A percentile compares a stretch with the other conserved stretches of the same genome.
These are phyloP conservation scores for Cyclostephanos tholiformis DNA, from an alignment of 108 stramenopile genomes.

Conservation along the genomic window DNA sequence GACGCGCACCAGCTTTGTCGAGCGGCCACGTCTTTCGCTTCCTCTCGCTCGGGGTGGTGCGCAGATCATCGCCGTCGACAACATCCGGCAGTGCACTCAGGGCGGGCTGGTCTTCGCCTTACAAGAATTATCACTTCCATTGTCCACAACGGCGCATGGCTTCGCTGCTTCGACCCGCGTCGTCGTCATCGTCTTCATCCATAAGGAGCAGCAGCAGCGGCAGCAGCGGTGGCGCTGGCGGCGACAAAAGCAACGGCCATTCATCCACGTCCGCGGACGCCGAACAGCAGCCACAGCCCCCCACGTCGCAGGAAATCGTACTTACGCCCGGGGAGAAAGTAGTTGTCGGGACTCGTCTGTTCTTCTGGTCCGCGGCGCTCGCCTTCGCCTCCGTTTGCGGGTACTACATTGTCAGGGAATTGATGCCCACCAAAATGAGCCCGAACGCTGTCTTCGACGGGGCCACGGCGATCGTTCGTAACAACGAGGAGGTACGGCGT, in stretches of 20 bases:
- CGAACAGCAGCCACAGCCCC: neutral
- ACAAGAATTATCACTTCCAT: too few species aligned
- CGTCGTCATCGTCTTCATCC: neutral
- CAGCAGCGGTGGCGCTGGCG: neutral
- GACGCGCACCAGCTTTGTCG: too few species aligned
- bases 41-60: too few species aligned
- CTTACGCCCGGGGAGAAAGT: constrained; percentile 92
- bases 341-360: constrained; percentile 75
- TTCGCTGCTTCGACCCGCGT: neutral
- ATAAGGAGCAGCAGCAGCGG: neutral
- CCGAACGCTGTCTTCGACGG: constrained; percentile 88
- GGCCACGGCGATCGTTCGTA: constrained; percentile 61
- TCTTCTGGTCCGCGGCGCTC: constrained; percentile 73
- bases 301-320: constrained; percentile 67
- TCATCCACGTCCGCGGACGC: neutral
- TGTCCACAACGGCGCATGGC: too few species aligned
- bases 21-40: too few species aligned
- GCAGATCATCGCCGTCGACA: too few species aligned
- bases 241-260: neutral
- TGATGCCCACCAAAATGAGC: constrained; percentile 78
- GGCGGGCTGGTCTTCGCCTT: too few species aligned
- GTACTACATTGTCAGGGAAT: constrained; percentile 76
- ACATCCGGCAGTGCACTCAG: too few species aligned
- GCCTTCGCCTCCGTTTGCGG: constrained; percentile 80
- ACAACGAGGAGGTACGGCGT: constrained; percentile 67